Conservation (phyloP, 1,284 basidiomycete genomes). For the Amylostereum areolatum region DNA sequence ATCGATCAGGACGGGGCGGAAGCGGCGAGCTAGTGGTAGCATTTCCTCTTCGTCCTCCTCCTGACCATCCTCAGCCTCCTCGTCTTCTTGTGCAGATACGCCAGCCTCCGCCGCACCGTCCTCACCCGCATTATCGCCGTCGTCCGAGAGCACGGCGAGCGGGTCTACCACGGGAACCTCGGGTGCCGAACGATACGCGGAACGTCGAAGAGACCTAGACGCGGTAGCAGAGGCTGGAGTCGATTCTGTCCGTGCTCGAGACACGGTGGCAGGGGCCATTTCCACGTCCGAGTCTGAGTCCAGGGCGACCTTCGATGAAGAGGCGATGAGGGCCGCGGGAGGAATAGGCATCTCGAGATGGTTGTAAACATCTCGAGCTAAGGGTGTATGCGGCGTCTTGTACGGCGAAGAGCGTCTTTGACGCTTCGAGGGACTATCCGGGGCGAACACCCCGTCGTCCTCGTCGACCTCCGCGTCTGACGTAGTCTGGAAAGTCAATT, state of each 20-base stretch:
- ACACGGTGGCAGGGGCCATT: no score
- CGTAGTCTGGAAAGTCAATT: constrained; percentile 7
- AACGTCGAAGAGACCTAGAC: no score
- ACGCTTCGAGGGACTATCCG: constrained; percentile 13
- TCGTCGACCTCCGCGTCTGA: not conserved
- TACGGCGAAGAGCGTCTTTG: constrained; percentile 2
- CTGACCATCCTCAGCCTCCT: not conserved
- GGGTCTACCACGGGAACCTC: not conserved
- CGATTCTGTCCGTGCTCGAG: no score
- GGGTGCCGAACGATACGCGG: no score
- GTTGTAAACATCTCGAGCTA: constrained; percentile 4
- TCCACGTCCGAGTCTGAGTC: not conserved
- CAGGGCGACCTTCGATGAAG: constrained; percentile 1
- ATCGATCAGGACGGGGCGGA: constrained; percentile 11
- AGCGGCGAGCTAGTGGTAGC: constrained; percentile 8
- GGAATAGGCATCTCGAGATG: constrained; percentile 5
- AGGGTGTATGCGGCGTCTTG: constrained; percentile 1
- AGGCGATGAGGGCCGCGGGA: constrained; percentile 1
- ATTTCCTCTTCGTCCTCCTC: constrained; percentile 4
- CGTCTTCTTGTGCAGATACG: not conserved
- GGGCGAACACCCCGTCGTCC: constrained; percentile 4
- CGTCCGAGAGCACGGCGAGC: constrained; percentile 3
- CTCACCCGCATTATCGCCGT: not conserved
- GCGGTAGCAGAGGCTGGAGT: no score
- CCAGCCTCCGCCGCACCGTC: not conserved